A percentile compares a stretch with the other conserved stretches of the same genome.
Evolutionary conservation across 371 early-diverging fungal species (phyloP).

Genomic region (Batrachochytrium dendrobatidis): DNA sequence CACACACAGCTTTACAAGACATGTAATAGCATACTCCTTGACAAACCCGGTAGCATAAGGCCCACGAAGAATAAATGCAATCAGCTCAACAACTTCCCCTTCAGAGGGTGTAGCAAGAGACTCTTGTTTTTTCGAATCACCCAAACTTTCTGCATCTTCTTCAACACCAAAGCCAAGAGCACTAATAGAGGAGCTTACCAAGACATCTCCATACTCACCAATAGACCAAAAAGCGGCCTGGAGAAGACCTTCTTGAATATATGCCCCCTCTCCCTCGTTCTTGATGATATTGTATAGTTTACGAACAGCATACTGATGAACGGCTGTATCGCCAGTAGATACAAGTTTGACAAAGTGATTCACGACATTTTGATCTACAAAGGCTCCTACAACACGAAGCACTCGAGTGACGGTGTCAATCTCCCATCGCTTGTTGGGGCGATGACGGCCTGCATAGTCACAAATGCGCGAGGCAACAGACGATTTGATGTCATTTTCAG

Average conservation of each 20-base stretch:
- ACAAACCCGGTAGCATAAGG: slow-evolving; percentile 70
- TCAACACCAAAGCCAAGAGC: slow-evolving; percentile 45
- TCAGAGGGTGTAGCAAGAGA: slow-evolving; percentile 53
- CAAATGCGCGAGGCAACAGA: slow-evolving; percentile 84
- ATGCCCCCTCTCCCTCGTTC: slow-evolving; percentile 47
- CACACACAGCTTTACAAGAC: slow-evolving; percentile 80
- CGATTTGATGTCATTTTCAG: slow-evolving; percentile 84
- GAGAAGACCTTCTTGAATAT: slow-evolving; percentile 76
- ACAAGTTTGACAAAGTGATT: slow-evolving; percentile 55
- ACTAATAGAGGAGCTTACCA: slow-evolving; percentile 34
- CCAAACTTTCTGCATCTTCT: slow-evolving; percentile 47
- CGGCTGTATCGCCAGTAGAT: slow-evolving; percentile 59
- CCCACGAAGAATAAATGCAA: slow-evolving; percentile 67
- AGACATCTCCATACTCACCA: slow-evolving; percentile 92
- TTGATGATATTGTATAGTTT: slow-evolving; percentile 76
- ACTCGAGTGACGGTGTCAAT: slow-evolving; percentile 90
- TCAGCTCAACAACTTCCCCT: slow-evolving; percentile 59
- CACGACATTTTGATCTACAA: slow-evolving; percentile 37
- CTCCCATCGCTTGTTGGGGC: slow-evolving; percentile 88
- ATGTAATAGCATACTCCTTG: slow-evolving; percentile 77
- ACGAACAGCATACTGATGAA: slow-evolving; percentile 79
- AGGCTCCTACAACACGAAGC: slow-evolving; percentile 44
- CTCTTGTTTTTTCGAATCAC: slow-evolving; percentile 9
- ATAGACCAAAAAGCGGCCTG: slow-evolving; percentile 88
- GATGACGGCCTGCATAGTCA: slow-evolving; percentile 75